These are phyloP conservation scores for Peronospora farinosa DNA, from an alignment of 352 stramenopile genomes.

Conservation along the genomic window DNA sequence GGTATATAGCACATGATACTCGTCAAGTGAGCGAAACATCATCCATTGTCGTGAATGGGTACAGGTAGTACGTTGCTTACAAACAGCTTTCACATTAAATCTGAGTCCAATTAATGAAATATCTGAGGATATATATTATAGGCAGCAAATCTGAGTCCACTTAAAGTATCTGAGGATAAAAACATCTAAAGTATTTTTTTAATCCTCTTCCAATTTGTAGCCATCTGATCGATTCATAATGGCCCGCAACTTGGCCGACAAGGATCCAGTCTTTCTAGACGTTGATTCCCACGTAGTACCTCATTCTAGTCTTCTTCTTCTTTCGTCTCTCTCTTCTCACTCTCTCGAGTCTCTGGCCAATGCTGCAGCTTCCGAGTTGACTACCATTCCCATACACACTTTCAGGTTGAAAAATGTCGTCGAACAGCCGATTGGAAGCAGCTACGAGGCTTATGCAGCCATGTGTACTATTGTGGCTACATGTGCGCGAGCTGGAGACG, in stretches of 20 bases:
- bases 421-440: background rate
- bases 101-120: no score
- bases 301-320: conserved; percentile 5
- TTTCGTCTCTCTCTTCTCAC: conserved; percentile 8
- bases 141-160: no score
- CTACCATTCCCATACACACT: background rate
- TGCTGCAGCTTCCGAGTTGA: conserved; percentile 22
- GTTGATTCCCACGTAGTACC: conserved; percentile 14
- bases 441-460: conserved; percentile 19
- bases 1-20: no score
- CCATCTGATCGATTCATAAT: no score
- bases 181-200: no score
- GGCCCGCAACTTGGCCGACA: background rate
- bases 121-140: no score
- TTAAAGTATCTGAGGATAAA: no score
- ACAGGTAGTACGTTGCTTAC: no score
- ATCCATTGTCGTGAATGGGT: no score
- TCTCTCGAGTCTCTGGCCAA: conserved; percentile 24
- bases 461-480: conserved; percentile 29
- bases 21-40: no score
- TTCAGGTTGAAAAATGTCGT: background rate
- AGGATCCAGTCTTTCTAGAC: conserved; percentile 14
- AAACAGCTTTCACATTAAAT: no score
- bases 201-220: no score
- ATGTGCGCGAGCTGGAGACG: conserved; percentile 18